Conservation (phyloP, 2,329 filamentous ascomycete genomes). For the Fusarium napiforme region DNA sequence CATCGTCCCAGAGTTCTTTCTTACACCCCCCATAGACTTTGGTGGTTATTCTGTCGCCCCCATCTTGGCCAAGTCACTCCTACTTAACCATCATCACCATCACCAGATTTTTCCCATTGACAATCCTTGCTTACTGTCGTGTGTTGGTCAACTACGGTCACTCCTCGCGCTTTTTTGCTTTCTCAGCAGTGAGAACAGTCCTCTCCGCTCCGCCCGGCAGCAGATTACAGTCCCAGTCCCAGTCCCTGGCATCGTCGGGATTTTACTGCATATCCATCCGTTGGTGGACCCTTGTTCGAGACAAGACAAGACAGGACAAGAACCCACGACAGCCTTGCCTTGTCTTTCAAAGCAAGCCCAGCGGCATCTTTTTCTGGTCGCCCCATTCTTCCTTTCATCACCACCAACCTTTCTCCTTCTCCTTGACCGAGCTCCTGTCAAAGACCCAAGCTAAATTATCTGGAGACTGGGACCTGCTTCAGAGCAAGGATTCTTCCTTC, state of each 20-base stretch:
- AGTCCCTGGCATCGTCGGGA: slow-evolving; percentile 28
- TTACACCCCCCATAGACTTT: slow-evolving; percentile 2
- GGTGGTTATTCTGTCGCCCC: slow-evolving; percentile 36
- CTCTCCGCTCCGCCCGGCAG: slow-evolving; percentile 23
- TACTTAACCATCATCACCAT: slow-evolving; percentile 6
- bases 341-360: slow-evolving; percentile 28
- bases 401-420: slow-evolving; percentile 35
- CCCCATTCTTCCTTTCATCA: slow-evolving; percentile 35
- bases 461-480: slow-evolving; percentile 11
- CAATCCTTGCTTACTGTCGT: slow-evolving; percentile 12
- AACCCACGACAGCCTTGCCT: slow-evolving; percentile 16
- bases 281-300: slow-evolving; percentile 31
- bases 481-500: slow-evolving; percentile 18
- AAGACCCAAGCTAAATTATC: slow-evolving; percentile 5
- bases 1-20: slow-evolving; percentile 7
- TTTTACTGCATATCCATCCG: slow-evolving; percentile 29
- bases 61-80: slow-evolving; percentile 12
- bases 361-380: slow-evolving; percentile 30
- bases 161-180: slow-evolving; percentile 6
- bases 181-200: background rate
- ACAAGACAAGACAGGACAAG: slow-evolving; percentile 4
- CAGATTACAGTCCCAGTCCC: slow-evolving; percentile 1
- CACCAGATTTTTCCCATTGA: slow-evolving; percentile 17
- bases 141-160: slow-evolving; percentile 11
- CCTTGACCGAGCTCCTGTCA: slow-evolving; percentile 41